Evolutionary conservation across 176 grass and related monocot species (phyloP).

Genomic region (Zoysia japonica): DNA sequence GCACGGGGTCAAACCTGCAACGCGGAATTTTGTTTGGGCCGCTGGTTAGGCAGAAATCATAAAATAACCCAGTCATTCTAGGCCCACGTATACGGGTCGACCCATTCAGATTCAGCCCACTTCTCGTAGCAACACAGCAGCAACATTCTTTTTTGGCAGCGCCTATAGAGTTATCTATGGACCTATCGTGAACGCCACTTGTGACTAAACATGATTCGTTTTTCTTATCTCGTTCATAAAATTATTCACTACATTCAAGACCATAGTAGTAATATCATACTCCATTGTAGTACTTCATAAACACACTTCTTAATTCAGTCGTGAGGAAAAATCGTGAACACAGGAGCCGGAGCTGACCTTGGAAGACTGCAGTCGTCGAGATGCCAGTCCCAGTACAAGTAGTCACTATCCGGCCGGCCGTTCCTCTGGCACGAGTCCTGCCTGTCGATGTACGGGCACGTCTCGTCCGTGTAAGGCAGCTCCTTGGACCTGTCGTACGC

Average conservation of each 20-base stretch:
- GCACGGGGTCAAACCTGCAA: constrained; percentile 55
- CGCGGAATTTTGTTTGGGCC: background rate
- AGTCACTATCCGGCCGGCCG: constrained; percentile 66
- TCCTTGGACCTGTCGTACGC: constrained; percentile 53
- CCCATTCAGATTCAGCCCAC: no score
- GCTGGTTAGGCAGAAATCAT: background rate
- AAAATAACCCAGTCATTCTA: background rate
- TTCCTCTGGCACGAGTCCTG: constrained; percentile 63
- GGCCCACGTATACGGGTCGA: no score
- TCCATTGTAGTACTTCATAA: background rate
- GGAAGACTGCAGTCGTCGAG: constrained; percentile 68
- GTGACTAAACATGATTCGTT: no score
- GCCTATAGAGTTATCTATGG: no score
- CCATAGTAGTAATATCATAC: no score
- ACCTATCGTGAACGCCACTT: no score
- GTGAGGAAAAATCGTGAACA: background rate
- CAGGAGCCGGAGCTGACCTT: constrained; percentile 39
- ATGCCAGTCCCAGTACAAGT: constrained; percentile 76
- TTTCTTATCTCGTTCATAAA: no score
- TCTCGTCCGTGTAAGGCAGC: constrained; percentile 51
- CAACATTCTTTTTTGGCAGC: no score
- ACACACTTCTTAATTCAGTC: background rate
- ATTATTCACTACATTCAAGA: no score
- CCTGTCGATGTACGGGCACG: constrained; percentile 72
- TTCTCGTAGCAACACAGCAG: no score